A percentile compares a stretch with the other conserved stretches of the same genome.
These are phyloP conservation scores for Hypsizygus ulmarius DNA, from an alignment of 1,284 basidiomycete species.

Conservation along the genomic window DNA sequence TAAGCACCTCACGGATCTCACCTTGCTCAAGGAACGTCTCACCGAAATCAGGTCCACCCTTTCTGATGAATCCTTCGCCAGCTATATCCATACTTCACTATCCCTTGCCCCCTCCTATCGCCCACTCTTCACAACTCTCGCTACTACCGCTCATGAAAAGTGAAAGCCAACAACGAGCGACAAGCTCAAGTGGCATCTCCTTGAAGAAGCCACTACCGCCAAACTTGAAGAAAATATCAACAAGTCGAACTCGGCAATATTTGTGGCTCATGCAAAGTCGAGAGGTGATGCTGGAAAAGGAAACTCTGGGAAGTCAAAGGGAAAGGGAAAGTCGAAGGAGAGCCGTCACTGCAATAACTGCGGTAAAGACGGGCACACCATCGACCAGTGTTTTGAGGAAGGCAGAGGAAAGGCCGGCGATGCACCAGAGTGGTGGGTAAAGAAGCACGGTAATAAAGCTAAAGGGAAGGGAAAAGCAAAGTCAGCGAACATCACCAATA, in stretches of 20 bases:
- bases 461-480: no score
- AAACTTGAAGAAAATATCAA: not conserved
- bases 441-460: no score
- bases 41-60: conserved; percentile 21
- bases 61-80: conserved; percentile 18
- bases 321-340: not conserved
- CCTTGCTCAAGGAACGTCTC: conserved; percentile 22
- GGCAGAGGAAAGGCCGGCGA: not conserved
- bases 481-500: not conserved
- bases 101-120: conserved; percentile 19
- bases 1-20: conserved; percentile 22
- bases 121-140: conserved; percentile 20
- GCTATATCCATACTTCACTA: conserved; percentile 19
- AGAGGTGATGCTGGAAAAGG: not conserved
- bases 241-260: not conserved
- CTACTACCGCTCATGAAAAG: not conserved
- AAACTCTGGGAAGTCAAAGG: not conserved
- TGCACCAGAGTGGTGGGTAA: not conserved
- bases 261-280: not conserved
- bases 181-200: not conserved
- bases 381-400: not conserved
- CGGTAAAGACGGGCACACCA: not conserved
- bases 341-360: not conserved
- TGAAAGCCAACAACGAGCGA: not conserved
- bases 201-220: not conserved